These are phyloP conservation scores for Leptodontidium sp. DNA, from an alignment of 2,329 filamentous ascomycete genomes.

Conservation along the genomic window DNA sequence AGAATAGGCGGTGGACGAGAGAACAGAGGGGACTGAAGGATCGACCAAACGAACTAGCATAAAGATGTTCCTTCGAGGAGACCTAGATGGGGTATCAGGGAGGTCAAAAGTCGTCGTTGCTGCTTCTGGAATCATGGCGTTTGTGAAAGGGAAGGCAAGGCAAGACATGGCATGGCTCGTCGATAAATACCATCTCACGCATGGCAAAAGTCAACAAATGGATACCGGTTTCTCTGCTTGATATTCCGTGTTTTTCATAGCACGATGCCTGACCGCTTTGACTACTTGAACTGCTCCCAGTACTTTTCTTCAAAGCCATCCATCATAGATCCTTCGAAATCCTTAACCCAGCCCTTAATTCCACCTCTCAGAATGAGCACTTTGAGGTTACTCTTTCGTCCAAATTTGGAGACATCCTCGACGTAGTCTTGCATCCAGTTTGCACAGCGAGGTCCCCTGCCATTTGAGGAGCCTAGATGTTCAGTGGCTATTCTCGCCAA, in stretches of 20 bases:
- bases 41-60: conserved; percentile 4
- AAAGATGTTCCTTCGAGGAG: conserved; percentile 1
- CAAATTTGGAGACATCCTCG: conserved; percentile 51
- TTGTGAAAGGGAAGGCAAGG: conserved; percentile 28
- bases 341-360: conserved; percentile 63
- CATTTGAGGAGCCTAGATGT: conserved; percentile 57
- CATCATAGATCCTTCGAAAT: conserved; percentile 56
- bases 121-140: conserved; percentile 39
- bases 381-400: conserved; percentile 53
- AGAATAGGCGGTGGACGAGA: conserved; percentile 67
- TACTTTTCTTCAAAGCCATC: conserved; percentile 57
- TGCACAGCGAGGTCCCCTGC: conserved; percentile 60
- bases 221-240: conserved; percentile 27
- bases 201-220: conserved; percentile 35
- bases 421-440: conserved; percentile 66
- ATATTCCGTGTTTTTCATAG: neutral
- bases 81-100: conserved; percentile 4
- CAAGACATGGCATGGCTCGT: conserved; percentile 30
- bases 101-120: conserved; percentile 26
- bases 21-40: conserved; percentile 48
- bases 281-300: conserved; percentile 46
- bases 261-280: neutral
- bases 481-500: neutral
- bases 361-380: conserved; percentile 60
- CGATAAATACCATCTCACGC: conserved; percentile 39